Evolutionary conservation across 192 early-diverging fungal genomes (phyloP), one percentile per base, ranked within the genome.

Genomic region (Physocladia obscura): DNA sequence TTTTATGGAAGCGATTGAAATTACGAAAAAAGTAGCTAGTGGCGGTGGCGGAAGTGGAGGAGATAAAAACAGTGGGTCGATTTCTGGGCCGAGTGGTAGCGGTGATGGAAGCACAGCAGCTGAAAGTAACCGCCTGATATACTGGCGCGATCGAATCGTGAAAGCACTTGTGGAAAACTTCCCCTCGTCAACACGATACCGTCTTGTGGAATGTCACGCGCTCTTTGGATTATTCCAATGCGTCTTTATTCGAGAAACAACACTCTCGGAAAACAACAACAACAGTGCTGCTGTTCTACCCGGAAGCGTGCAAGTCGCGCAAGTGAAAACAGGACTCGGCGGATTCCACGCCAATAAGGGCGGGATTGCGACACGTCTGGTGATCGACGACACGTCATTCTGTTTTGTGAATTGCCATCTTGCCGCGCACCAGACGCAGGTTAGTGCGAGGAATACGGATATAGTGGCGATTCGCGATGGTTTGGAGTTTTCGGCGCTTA

Each of bases 261-360:
- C n/a, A n/a, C n/a, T n/a, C n/a, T 77, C 85, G 44, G 83, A 77
- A 34, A 75, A 80, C 6, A 74, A 88, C 48, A 85, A 77, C 38
- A 81, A n/a, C 40, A 8, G n/a, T 13, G 40, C 40, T 44, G n/a
- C n/a, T n/a, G n/a, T 89, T 54, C 79, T 87, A 31, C 79, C 87
- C 39, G 89, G 88, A 13, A 81, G 31, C 19, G 37, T 68, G 8
- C 13, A 27, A 19, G 36, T 57, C 26, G 22, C 86, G 13, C 84
- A 85, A 52, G 90, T 93, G 32, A 97, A 99, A 82, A 99, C 97
- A 1, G 89, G 97, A 48, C 52, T 95, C 58, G 84, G 82, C 51
- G 94, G 94, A 49, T 89, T 89, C 38, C 91, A 92, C 74, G 95
- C 94, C 3, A 96, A 97, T 78, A 94, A 95, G 86, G 93, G 93